These are phyloP conservation scores for Yamadazyma epiphylla DNA, from an alignment of 1,139 yeast species.

Conservation along the genomic window DNA sequence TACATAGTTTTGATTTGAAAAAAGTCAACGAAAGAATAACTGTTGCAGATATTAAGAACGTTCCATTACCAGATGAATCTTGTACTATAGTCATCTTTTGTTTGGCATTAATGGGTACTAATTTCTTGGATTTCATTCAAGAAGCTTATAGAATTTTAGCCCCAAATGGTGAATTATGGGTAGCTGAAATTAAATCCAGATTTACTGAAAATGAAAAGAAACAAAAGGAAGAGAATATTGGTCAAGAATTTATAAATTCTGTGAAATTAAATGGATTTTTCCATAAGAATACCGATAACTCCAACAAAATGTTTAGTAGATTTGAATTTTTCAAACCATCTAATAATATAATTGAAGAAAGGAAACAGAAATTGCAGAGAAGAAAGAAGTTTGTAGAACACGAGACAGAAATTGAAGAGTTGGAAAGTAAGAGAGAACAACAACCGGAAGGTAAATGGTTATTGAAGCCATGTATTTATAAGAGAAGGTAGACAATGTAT, in stretches of 20 bases:
- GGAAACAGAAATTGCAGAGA: constrained; percentile 59
- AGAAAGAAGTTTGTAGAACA: constrained; percentile 70
- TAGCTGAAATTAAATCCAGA: constrained; percentile 93
- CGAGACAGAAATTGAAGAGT: constrained; percentile 56
- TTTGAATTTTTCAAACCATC: constrained; percentile 92
- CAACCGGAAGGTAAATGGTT: constrained; percentile 83
- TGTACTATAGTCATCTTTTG: constrained; percentile 88
- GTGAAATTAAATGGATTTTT: constrained; percentile 78
- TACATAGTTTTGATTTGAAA: constrained; percentile 88
- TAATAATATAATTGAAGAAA: constrained; percentile 61
- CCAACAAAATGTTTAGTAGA: constrained; percentile 89
- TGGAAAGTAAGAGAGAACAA: constrained; percentile 52
- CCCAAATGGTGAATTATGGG: constrained; percentile 94
- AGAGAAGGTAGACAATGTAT: constrained; percentile 72
- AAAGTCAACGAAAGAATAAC: constrained; percentile 85
- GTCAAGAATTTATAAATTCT: constrained; percentile 74
- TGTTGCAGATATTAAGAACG: constrained; percentile 90
- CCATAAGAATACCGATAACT: constrained; percentile 83
- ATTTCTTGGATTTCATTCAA: constrained; percentile 82
- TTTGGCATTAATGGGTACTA: constrained; percentile 95
- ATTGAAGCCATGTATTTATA: constrained; percentile 92
- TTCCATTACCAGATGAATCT: constrained; percentile 75
- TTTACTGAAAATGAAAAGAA: constrained; percentile 51
- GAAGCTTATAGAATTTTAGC: constrained; percentile 87
- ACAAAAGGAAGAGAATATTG: constrained; percentile 38